Percentiles rank a stretch among this genome's conserved stretches.
phyloP scores from a whole-genome alignment of 2,329 filamentous ascomycete species.

The Claviceps quebecensis region DNA sequence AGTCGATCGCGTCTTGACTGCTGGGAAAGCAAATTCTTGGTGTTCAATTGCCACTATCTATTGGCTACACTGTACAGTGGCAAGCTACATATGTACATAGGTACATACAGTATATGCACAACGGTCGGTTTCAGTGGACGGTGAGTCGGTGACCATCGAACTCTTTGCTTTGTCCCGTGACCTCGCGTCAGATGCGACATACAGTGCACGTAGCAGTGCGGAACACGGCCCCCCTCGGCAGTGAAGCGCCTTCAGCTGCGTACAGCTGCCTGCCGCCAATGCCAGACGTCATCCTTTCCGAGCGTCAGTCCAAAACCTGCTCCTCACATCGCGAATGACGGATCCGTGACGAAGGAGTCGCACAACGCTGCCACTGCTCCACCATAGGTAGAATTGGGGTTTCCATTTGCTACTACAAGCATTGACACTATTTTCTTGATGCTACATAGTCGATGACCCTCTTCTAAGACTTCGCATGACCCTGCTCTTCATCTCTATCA shows the following conservation, averaged over 20 bases:
- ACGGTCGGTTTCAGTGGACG: too few relatives aligned
- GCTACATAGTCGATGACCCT: too few relatives aligned
- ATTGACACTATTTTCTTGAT: neutral
- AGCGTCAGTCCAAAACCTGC: neutral
- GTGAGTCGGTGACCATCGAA: too few relatives aligned
- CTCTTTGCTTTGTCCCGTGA: too few relatives aligned
- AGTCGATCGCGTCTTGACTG: too few relatives aligned
- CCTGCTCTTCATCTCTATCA: neutral
- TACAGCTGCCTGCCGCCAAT: neutral
- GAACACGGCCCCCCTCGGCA: neutral
- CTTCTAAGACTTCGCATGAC: neutral
- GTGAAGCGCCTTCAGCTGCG: neutral
- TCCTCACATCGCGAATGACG: neutral
- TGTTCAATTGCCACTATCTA: too few relatives aligned
- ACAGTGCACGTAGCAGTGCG: neutral
- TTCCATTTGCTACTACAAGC: neutral
- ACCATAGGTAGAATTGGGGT: neutral
- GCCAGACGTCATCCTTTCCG: constrained; percentile 3
- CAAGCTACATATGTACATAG: too few relatives aligned
- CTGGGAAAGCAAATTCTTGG: too few relatives aligned
- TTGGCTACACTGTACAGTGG: too few relatives aligned
- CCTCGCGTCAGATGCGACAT: neutral
- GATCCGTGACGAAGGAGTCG: neutral
- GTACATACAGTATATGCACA: too few relatives aligned
- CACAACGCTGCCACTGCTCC: neutral